phyloP scores from a whole-genome alignment of 2,329 filamentous ascomycete species.

The Diaporthe sp. region DNA sequence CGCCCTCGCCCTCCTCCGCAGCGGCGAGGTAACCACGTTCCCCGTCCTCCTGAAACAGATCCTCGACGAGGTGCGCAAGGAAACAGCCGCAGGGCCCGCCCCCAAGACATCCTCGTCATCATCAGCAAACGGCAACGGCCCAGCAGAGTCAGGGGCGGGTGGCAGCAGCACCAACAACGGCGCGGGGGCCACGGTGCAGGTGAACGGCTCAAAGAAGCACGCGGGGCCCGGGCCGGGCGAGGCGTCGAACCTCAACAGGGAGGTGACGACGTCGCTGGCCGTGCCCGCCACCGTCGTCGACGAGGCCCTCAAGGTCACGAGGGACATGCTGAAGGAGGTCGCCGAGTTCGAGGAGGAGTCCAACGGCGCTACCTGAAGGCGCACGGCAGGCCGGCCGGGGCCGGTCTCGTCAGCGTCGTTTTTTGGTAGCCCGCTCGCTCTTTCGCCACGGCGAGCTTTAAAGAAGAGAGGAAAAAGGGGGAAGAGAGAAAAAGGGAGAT shows the following conservation, averaged over 20 bases:
- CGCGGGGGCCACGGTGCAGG: constrained; percentile 39
- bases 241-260: constrained; percentile 45
- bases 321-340: constrained; percentile 69
- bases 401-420: neutral
- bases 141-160: neutral
- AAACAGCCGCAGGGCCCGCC: constrained; percentile 54
- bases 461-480: neutral
- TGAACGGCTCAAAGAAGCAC: constrained; percentile 49
- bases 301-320: constrained; percentile 72
- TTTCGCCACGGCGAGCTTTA: neutral
- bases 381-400: neutral
- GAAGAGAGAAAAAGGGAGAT: neutral
- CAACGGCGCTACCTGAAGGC: constrained; percentile 40
- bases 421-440: neutral
- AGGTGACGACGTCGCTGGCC: constrained; percentile 58
- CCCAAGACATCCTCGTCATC: constrained; percentile 44
- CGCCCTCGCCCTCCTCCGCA: constrained; percentile 72
- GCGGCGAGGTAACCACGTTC: constrained; percentile 71
- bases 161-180: constrained; percentile 30
- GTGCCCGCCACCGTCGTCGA: constrained; percentile 72
- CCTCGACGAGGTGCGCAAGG: constrained; percentile 72
- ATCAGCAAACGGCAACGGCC: constrained; percentile 47
- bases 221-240: constrained; percentile 44
- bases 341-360: constrained; percentile 54
- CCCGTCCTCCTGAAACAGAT: constrained; percentile 73